phyloP scores from a whole-genome alignment of 163 green algal genomes.

The Scenedesmus sp. region DNA sequence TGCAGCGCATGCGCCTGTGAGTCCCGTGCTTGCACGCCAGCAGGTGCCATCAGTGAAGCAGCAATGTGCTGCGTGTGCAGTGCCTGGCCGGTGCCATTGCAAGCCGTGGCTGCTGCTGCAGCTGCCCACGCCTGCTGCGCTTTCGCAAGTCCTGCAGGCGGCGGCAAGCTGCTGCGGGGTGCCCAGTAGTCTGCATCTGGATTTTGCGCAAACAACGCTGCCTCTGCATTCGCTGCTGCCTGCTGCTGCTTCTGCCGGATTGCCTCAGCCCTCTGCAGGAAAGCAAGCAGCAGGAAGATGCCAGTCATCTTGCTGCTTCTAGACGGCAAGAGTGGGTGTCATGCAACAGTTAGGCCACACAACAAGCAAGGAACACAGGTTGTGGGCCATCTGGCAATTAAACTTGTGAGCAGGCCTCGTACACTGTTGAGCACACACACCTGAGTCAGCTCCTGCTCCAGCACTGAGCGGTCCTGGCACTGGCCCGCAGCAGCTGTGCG shows the following conservation, averaged over 20 bases:
- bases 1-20: background rate
- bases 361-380: too few species aligned
- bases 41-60: background rate
- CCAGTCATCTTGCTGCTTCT: background rate
- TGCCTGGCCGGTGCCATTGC: background rate
- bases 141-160: background rate
- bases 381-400: too few species aligned
- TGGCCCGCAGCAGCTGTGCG: conserved; percentile 36
- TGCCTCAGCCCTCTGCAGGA: background rate
- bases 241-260: background rate
- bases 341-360: background rate
- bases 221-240: background rate
- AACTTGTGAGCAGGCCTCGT: too few species aligned
- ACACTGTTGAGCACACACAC: conserved; percentile 23
- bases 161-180: background rate
- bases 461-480: conserved; percentile 52
- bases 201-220: background rate
- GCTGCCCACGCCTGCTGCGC: conserved; percentile 16
- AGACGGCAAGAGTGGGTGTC: background rate
- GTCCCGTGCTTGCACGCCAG: background rate
- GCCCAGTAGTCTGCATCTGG: conserved; percentile 32
- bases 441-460: conserved; percentile 67
- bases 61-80: background rate
- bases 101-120: conserved; percentile 2
- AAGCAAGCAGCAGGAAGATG: background rate